A percentile compares a stretch with the other conserved stretches of the same genome.
These are phyloP conservation scores for Colletotrichum sp. DNA, from an alignment of 2,329 filamentous ascomycete genomes.

Conservation along the genomic window DNA sequence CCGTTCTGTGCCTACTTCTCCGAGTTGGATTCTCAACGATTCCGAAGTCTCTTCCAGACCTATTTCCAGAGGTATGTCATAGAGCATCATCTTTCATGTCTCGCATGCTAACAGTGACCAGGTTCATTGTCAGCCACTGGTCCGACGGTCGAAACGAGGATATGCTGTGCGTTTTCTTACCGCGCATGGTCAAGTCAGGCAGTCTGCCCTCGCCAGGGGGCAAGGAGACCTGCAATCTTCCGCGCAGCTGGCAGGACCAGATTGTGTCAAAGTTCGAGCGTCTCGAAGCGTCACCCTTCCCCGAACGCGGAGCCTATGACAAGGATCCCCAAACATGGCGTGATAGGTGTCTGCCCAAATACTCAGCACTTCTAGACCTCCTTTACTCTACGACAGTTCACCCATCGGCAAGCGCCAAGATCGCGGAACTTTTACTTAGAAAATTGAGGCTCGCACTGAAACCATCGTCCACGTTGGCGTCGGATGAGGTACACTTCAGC, in stretches of 20 bases:
- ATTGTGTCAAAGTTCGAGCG: conserved; percentile 74
- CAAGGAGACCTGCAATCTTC: conserved; percentile 60
- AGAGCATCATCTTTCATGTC: not conserved
- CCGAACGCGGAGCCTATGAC: conserved; percentile 66
- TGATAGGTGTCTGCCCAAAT: conserved; percentile 68
- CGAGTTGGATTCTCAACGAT: conserved; percentile 74
- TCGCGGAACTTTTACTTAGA: conserved; percentile 68
- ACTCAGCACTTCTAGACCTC: conserved; percentile 70
- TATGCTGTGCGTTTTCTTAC: conserved; percentile 71
- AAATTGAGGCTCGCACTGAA: conserved; percentile 71
- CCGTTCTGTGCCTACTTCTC: conserved; percentile 85
- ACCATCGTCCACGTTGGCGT: conserved; percentile 62
- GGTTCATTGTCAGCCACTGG: conserved; percentile 80
- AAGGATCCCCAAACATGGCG: conserved; percentile 68
- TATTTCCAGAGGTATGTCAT: conserved; percentile 77
- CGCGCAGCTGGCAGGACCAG: conserved; percentile 74
- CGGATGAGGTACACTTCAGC: conserved; percentile 74
- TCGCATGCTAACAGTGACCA: conserved; percentile 36
- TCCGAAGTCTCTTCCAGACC: conserved; percentile 78
- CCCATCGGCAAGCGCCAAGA: conserved; percentile 69
- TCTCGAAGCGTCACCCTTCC: conserved; percentile 68
- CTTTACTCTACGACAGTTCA: conserved; percentile 67
- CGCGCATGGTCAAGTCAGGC: conserved; percentile 63
- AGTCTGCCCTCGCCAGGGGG: conserved; percentile 59
- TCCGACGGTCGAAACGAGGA: conserved; percentile 68